Percentiles rank a stretch among this genome's conserved stretches.
Evolutionary conservation across 768 basidiomycete genomes (phyloP).

Genomic region (Ephemerocybe angulata): DNA sequence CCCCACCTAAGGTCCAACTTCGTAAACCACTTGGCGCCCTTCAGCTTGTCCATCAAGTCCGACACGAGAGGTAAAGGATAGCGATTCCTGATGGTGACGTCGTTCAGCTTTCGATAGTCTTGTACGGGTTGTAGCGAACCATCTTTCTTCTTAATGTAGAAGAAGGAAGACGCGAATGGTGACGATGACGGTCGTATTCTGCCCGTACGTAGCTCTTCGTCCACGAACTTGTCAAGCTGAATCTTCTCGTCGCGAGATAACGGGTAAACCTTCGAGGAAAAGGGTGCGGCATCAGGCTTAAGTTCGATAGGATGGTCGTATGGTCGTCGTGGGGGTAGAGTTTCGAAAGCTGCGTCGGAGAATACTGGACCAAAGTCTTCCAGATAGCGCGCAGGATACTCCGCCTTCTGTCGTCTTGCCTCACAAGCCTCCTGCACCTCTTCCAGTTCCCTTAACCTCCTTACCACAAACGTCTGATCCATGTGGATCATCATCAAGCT

Average conservation of each 20-base stretch:
- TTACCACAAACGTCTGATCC: too few species aligned
- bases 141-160: constrained; percentile 19
- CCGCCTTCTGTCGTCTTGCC: too few species aligned
- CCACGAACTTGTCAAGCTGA: constrained; percentile 19
- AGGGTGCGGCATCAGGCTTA: constrained; percentile 11
- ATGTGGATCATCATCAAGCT: too few species aligned
- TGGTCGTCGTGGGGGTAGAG: neutral
- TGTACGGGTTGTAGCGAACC: constrained; percentile 21
- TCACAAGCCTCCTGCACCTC: too few species aligned
- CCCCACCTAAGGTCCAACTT: constrained; percentile 6
- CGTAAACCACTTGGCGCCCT: constrained; percentile 7
- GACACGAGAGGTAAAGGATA: constrained; percentile 30
- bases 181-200: constrained; percentile 19
- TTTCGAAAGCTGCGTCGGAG: too few species aligned
- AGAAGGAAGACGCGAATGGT: constrained; percentile 17
- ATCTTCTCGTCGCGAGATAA: constrained; percentile 26
- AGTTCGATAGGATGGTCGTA: constrained; percentile 17
- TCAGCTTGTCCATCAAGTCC: constrained; percentile 20
- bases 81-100: constrained; percentile 25
- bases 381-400: too few species aligned
- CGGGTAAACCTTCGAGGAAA: constrained; percentile 12
- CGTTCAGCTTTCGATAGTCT: constrained; percentile 28
- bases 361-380: too few species aligned
- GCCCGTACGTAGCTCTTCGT: constrained; percentile 21
- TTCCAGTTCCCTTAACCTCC: too few species aligned